Evolutionary conservation across 2,329 filamentous ascomycete genomes (phyloP).

Genomic region (Aaosphaeria pasadenensis): DNA sequence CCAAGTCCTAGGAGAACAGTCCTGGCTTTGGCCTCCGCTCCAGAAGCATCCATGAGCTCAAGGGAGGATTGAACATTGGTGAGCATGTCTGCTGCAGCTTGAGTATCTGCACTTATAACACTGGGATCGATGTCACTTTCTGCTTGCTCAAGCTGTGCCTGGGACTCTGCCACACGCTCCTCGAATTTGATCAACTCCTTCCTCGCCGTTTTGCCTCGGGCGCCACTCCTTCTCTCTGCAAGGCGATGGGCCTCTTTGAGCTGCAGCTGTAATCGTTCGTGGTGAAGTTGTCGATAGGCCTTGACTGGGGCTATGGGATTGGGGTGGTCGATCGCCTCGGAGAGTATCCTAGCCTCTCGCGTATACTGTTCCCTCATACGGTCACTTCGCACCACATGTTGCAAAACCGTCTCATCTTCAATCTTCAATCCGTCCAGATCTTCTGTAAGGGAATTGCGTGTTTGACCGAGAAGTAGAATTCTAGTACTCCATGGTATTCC

Average conservation of each 20-base stretch:
- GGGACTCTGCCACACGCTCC: constrained; percentile 60
- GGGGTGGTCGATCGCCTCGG: constrained; percentile 56
- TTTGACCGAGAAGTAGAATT: constrained; percentile 37
- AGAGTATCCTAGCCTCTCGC: constrained; percentile 61
- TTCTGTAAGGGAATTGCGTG: constrained; percentile 25
- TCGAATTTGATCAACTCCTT: constrained; percentile 71
- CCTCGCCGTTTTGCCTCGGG: constrained; percentile 70
- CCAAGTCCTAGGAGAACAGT: constrained; percentile 64
- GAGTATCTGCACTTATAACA: constrained; percentile 61
- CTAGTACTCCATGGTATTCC: constrained; percentile 47
- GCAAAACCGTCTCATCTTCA: constrained; percentile 52
- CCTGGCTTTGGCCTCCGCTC: constrained; percentile 64
- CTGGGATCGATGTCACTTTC: constrained; percentile 57
- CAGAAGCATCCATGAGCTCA: constrained; percentile 58
- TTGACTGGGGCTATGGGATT: constrained; percentile 59
- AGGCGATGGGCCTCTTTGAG: constrained; percentile 71
- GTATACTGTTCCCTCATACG: constrained; percentile 53
- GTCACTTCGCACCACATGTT: constrained; percentile 62
- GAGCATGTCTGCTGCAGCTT: constrained; percentile 67
- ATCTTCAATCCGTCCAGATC: constrained; percentile 25
- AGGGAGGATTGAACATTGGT: constrained; percentile 65
- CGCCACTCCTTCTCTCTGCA: constrained; percentile 70
- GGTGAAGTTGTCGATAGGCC: constrained; percentile 60
- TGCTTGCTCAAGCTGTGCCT: constrained; percentile 49
- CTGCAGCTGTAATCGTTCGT: constrained; percentile 60